Evolutionary conservation across 495 filamentous ascomycete genomes (phyloP).

Genomic region (Penicillium lividum): DNA sequence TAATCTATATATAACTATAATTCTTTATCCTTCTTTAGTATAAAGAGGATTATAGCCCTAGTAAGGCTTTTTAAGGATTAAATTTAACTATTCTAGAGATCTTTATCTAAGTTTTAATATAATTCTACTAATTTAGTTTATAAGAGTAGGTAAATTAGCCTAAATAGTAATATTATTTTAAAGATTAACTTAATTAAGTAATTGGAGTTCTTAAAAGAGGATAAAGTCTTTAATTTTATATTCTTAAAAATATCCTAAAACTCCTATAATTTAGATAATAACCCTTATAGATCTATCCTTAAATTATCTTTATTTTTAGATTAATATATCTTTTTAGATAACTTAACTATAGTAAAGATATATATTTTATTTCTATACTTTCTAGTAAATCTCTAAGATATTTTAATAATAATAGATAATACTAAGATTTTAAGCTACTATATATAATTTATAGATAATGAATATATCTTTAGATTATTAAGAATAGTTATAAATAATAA

Average conservation of each 20-base stretch:
- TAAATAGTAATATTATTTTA: neutral
- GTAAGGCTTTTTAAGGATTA: neutral
- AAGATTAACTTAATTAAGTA: neutral
- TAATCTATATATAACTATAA: no score
- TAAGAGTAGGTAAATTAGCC: neutral
- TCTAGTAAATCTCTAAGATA: no score
- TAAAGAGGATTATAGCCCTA: neutral
- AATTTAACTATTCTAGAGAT: neutral
- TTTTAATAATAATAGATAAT: no score
- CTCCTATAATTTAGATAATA: neutral
- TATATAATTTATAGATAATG: no score
- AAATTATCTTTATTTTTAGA: neutral
- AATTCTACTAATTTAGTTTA: neutral
- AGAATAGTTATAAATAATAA: no score
- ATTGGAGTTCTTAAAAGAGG: neutral
- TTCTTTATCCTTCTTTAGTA: neutral
- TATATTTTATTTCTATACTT: no score
- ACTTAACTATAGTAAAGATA: neutral
- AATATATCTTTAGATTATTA: no score
- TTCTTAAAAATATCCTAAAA: neutral
- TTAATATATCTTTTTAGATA: neutral
- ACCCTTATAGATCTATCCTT: no score
- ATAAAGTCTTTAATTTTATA: neutral
- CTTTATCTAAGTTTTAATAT: neutral
- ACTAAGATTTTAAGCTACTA: no score